A percentile compares a stretch with the other conserved stretches of the same genome.
Conservation (phyloP, 2,329 filamentous ascomycete species). For the Nothomitra cinnamomea region DNA sequence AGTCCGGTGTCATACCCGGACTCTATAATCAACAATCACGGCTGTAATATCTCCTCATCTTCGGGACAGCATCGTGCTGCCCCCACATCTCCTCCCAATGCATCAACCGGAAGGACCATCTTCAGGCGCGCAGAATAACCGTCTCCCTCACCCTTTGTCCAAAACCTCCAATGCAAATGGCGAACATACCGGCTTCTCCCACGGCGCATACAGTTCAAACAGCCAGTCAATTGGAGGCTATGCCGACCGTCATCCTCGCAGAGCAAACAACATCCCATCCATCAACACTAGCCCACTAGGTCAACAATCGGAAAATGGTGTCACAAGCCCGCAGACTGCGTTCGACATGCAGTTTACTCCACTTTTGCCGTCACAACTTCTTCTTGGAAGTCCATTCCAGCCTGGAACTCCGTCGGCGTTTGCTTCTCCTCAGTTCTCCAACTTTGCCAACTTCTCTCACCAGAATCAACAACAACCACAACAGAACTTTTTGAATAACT, state of each 20-base stretch:
- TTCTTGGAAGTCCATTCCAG: constrained; percentile 93
- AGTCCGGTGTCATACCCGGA: constrained; percentile 23
- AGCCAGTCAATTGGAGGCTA: constrained; percentile 55
- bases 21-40: constrained; percentile 56
- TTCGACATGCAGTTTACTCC: constrained; percentile 99
- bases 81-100: constrained; percentile 78
- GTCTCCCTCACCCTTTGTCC: constrained; percentile 49
- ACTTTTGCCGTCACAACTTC: constrained; percentile 79
- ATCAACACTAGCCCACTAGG: constrained; percentile 71
- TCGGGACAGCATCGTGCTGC: constrained; percentile 71
- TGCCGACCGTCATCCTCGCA: constrained; percentile 69
- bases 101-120: constrained; percentile 55
- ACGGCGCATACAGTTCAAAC: constrained; percentile 82
- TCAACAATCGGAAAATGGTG: constrained; percentile 35
- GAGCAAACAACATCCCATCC: constrained; percentile 63
- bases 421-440: constrained; percentile 81
- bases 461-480: constrained; percentile 39
- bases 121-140: constrained; percentile 28
- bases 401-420: constrained; percentile 84
- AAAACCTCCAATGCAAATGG: constrained; percentile 47
- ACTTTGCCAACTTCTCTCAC: constrained; percentile 59
- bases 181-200: constrained; percentile 77
- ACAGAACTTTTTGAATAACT: constrained; percentile 50
- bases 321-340: constrained; percentile 72
- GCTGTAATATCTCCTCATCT: constrained; percentile 59